Evolutionary conservation across 352 stramenopile genomes (phyloP).

Genomic region (Pythium plurisporium): DNA sequence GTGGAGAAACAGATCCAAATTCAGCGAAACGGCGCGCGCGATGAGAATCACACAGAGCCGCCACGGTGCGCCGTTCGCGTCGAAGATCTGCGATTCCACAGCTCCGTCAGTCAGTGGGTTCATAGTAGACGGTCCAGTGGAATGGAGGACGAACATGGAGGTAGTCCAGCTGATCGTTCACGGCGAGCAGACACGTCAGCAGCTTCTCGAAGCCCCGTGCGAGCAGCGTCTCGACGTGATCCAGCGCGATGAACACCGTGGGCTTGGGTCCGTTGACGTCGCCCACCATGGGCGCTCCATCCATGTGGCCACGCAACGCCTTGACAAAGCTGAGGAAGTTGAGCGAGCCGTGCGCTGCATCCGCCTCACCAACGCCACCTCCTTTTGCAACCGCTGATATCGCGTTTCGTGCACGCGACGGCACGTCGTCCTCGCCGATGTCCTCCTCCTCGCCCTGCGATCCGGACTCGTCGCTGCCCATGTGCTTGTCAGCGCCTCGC

Average conservation of each 20-base stretch:
- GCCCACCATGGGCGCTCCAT: neutral
- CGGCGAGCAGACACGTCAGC: slow-evolving; percentile 59
- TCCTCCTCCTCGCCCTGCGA: neutral
- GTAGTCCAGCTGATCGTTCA: slow-evolving; percentile 65
- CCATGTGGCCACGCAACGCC: slow-evolving; percentile 51
- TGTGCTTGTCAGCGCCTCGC: neutral
- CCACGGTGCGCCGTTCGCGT: slow-evolving; percentile 38
- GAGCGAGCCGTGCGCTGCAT: slow-evolving; percentile 36
- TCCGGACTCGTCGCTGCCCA: neutral
- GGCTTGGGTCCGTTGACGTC: neutral
- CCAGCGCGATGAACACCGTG: slow-evolving; percentile 57
- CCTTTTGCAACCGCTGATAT: too few species aligned
- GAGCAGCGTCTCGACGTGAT: slow-evolving; percentile 66
- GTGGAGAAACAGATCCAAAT: slow-evolving; percentile 44
- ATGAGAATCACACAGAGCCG: slow-evolving; percentile 56
- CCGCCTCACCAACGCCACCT: neutral
- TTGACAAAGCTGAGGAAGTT: slow-evolving; percentile 75
- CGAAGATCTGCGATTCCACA: slow-evolving; percentile 5
- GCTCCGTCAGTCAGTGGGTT: neutral
- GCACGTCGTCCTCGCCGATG: neutral
- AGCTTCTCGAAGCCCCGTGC: slow-evolving; percentile 48
- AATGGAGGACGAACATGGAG: slow-evolving; percentile 33
- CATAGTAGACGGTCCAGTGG: neutral
- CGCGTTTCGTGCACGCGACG: too few species aligned
- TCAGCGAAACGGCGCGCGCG: slow-evolving; percentile 59